phyloP scores from a whole-genome alignment of 768 basidiomycete genomes.

The Termitomyces bulborhizus region DNA sequence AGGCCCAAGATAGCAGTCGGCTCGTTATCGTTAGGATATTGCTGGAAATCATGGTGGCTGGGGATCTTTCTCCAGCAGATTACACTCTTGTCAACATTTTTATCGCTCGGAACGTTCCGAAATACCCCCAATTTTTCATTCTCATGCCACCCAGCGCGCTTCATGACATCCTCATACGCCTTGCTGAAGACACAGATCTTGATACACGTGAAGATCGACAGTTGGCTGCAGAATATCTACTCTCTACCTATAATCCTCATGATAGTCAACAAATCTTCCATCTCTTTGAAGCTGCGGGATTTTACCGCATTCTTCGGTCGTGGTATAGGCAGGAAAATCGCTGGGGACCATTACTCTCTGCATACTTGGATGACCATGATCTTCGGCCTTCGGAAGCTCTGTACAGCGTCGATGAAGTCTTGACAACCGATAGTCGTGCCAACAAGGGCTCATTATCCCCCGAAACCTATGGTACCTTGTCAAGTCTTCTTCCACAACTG shows the following conservation, averaged over 20 bases:
- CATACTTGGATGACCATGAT: conserved; percentile 71
- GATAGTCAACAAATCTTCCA: conserved; percentile 59
- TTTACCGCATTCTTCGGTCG: conserved; percentile 83
- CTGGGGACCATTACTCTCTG: conserved; percentile 70
- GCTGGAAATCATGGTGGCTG: conserved; percentile 65
- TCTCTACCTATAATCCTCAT: conserved; percentile 87
- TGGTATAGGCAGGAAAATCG: conserved; percentile 71
- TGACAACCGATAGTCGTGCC: conserved; percentile 37
- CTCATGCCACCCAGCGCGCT: conserved; percentile 60
- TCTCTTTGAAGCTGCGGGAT: conserved; percentile 78
- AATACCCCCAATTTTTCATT: conserved; percentile 82
- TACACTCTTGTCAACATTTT: conserved; percentile 90
- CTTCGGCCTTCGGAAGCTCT: conserved; percentile 59
- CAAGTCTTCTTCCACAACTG: conserved; percentile 57
- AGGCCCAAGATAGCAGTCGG: conserved; percentile 58
- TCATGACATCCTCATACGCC: conserved; percentile 69
- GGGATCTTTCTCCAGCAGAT: conserved; percentile 52
- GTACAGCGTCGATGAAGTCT: conserved; percentile 54
- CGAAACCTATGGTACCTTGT: conserved; percentile 49
- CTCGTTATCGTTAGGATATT: conserved; percentile 80
- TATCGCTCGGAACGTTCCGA: conserved; percentile 92
- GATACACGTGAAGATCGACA: conserved; percentile 91
- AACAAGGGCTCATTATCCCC: conserved; percentile 48
- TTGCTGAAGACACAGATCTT: conserved; percentile 69
- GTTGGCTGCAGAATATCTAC: conserved; percentile 87